Base-by-base conservation (phyloP, 768 basidiomycete species). In the Termitomyces sp. region DNA sequence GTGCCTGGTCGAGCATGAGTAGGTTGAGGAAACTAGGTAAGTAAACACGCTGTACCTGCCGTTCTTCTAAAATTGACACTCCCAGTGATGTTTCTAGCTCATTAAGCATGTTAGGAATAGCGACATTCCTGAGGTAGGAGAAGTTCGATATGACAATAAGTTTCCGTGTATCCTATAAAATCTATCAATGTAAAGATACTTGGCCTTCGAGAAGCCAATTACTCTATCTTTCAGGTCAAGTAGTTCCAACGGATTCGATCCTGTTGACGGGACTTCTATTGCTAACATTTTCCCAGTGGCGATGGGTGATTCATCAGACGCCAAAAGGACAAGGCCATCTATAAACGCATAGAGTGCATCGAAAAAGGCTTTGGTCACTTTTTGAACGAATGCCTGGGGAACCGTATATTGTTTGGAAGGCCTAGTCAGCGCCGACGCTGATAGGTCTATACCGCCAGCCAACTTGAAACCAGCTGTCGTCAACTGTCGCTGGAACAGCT, bases 111-210 rank as follows among this genome's bases (percentile, higher is more conserved):
- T 75, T 82, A 0, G 94, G 92, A 24, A 98, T 82, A 35, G 90
- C 72, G 0, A 75, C 72, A 55, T 80, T 80, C 55, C 84, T 83
- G 28, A 99, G 78, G 64, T 92, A 81, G 13, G 81, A 82, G 63
- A 98, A 85, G 68, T 98, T 98, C 16, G 93, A 92, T 33, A 98
- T 78, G 43, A 97, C 92, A 41, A 98, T 75, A 16, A 99, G 79
- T 47, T 95, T 77, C 46, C 96, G 85, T 14, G 82, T 89, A 66
- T 96, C 90, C 95, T 97, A 60, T 36, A 10, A 32, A 9, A 35
- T n/a, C 8, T 10, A 41, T 51, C n/a, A 52, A 26, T 24, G 45
- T 9, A 6, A 50, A 46, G 7, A 38, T 22, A 24, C 36, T 28
- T 18, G 2, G 10, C 9, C 16, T 48, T n/a, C 5, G 5, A 18